A percentile compares a stretch with the other conserved stretches of the same genome.
Conservation (phyloP, 768 basidiomycete genomes). For the Amanita subjunquillea region DNA sequence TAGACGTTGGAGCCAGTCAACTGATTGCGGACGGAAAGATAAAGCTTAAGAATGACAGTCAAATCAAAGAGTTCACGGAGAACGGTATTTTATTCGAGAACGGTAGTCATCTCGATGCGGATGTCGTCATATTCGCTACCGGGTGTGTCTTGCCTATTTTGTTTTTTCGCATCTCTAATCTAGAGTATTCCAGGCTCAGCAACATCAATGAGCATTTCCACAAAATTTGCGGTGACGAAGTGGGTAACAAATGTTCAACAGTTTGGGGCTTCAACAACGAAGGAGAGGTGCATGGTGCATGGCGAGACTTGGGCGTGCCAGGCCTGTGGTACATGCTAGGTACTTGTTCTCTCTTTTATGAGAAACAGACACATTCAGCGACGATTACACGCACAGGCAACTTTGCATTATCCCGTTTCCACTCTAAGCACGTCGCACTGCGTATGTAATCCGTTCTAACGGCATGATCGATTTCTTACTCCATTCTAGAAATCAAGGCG, state of each 20-base stretch:
- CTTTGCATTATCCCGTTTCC: conserved; percentile 44
- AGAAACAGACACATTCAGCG: not conserved
- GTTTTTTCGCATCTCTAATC: not conserved
- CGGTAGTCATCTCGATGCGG: conserved; percentile 32
- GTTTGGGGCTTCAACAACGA: conserved; percentile 57
- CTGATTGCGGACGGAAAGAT: conserved; percentile 55
- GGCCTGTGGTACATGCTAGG: conserved; percentile 55
- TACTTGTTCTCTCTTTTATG: conserved; percentile 9
- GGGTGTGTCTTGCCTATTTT: conserved; percentile 18
- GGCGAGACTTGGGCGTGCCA: conserved; percentile 37
- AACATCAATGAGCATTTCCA: conserved; percentile 26
- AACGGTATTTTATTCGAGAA: conserved; percentile 34
- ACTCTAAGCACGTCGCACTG: conserved; percentile 52
- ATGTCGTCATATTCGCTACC: conserved; percentile 40
- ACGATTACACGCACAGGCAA: conserved; percentile 25
- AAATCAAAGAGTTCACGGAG: conserved; percentile 31
- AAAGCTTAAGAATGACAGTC: conserved; percentile 49
- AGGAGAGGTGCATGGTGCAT: conserved; percentile 42
- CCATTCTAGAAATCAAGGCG: conserved; percentile 54
- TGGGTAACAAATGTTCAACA: conserved; percentile 30
- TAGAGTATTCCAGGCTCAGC: conserved; percentile 24
- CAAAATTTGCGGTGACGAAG: conserved; percentile 32
- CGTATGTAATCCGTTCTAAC: conserved; percentile 31
- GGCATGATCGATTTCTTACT: not conserved
- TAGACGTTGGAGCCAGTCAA: conserved; percentile 45